These are phyloP conservation scores for Hygrophorus russula DNA, from an alignment of 768 basidiomycete genomes.

Conservation along the genomic window DNA sequence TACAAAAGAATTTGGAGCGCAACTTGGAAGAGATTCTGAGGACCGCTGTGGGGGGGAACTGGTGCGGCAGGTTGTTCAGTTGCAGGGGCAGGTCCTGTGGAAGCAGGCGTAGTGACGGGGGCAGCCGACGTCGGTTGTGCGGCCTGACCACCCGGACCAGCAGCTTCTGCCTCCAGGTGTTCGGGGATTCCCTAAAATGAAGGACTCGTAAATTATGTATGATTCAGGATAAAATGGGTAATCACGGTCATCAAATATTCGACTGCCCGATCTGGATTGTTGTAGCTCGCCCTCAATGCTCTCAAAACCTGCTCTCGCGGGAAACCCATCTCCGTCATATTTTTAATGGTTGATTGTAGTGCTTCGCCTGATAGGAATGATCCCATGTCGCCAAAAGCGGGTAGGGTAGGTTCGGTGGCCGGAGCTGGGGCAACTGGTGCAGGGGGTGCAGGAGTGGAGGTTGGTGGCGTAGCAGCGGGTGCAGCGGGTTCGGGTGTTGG, in stretches of 20 bases:
- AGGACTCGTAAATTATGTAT: slow-evolving; percentile 7
- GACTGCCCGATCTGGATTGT: slow-evolving; percentile 97
- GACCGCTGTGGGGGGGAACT: slow-evolving; percentile 26
- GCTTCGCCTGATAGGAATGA: slow-evolving; percentile 70
- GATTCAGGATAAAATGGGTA: slow-evolving; percentile 7
- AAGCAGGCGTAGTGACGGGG: slow-evolving; percentile 23
- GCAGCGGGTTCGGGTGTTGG: slow-evolving; percentile 12
- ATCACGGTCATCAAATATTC: slow-evolving; percentile 92
- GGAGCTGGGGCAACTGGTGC: slow-evolving; percentile 24
- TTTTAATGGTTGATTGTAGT: slow-evolving; percentile 65
- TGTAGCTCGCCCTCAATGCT: slow-evolving; percentile 87
- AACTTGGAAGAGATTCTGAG: slow-evolving; percentile 86
- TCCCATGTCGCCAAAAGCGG: slow-evolving; percentile 33
- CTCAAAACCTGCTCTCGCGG: slow-evolving; percentile 71
- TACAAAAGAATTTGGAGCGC: slow-evolving; percentile 9
- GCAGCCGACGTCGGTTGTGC: slow-evolving; percentile 18
- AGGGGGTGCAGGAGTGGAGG: slow-evolving; percentile 21
- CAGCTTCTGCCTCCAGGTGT: slow-evolving; percentile 44
- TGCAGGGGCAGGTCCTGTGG: slow-evolving; percentile 23
- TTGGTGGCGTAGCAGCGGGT: slow-evolving; percentile 20
- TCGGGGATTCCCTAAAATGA: slow-evolving; percentile 70
- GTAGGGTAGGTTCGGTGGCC: slow-evolving; percentile 18
- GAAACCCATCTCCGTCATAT: slow-evolving; percentile 95
- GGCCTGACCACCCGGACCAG: slow-evolving; percentile 23
- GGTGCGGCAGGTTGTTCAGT: slow-evolving; percentile 15